Evolutionary conservation across 1,284 basidiomycete species (phyloP), one percentile per base, ranked within the genome.

Genomic region (Malassezia arunalokei): DNA sequence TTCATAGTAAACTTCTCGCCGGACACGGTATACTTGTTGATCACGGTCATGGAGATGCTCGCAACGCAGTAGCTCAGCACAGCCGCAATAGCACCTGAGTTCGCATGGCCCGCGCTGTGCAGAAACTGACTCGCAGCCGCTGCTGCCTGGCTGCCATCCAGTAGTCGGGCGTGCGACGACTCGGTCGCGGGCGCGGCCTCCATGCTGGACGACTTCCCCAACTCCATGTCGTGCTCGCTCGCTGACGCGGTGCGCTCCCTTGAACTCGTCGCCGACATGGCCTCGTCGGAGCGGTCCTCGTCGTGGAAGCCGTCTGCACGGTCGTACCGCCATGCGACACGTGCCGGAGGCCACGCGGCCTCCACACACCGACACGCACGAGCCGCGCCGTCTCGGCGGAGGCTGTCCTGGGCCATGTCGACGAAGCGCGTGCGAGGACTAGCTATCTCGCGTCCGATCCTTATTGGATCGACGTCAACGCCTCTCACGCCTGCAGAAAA

Each of bases 11-110:
- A 99, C 64, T 87, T 75, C 33, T 79, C 78, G 4, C 94, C 94
- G 5, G 92, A 96, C 8, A 98, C 91, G 56, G 96, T 87, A 68
- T 85, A 96, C 53, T 98, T 96, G 79, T 96, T 96, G 57, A 95
- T 82, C 43, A 98, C 81, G 0, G 94, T 99, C 94, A 99, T 99
- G 51, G 90, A 78, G 66, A 99, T 95, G 38, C 87, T 91, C 3
- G 92, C 88, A 28, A 85, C 64, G 73, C 94, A 99, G 75, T 98
- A 98, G 68, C 84, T 87, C 54, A 86, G 59, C 59, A 96, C 85
- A 30, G 91, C 83, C 8, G 85, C 78, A 32, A 83, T 83, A 81
- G 73, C 63, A 32, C 37, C 24, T 20, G 47, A 43, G 14, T 45
- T 33, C 8, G 11, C 28, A 40, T 54, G 45, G 11, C n/a, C 8